phyloP scores from a whole-genome alignment of 2,329 filamentous ascomycete species.

The Hypoxylon sp. region DNA sequence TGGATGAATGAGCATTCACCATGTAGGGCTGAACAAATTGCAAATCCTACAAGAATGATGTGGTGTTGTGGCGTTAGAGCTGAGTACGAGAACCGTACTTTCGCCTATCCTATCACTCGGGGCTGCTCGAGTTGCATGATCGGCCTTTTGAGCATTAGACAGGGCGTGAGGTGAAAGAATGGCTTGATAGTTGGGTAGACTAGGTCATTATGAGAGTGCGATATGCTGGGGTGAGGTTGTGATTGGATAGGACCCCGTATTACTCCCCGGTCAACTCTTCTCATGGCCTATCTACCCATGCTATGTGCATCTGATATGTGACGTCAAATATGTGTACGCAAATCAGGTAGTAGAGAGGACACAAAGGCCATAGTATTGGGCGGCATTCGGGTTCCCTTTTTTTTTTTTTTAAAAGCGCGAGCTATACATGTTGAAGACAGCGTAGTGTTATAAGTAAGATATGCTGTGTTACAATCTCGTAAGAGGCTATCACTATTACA shows the following conservation, averaged over 20 bases:
- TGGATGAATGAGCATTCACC: slow-evolving; percentile 6
- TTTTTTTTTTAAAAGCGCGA: no score
- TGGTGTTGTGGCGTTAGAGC: slow-evolving; percentile 7
- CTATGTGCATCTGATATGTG: slow-evolving; percentile 12
- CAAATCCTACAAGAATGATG: slow-evolving; percentile 18
- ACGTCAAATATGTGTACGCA: not conserved
- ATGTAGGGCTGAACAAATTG: slow-evolving; percentile 18
- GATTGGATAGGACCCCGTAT: slow-evolving; percentile 28
- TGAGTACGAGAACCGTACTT: slow-evolving; percentile 6
- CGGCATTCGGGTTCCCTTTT: not conserved
- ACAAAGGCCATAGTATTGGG: not conserved
- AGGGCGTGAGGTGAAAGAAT: no score
- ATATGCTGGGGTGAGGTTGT: no score
- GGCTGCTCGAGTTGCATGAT: slow-evolving; percentile 7
- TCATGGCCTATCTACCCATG: not conserved
- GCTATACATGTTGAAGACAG: no score
- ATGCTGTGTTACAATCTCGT: slow-evolving; percentile 13
- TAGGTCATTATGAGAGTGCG: not conserved
- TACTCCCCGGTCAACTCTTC: not conserved
- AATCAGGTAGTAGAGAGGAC: not conserved
- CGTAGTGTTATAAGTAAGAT: slow-evolving; percentile 14
- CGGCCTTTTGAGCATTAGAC: no score
- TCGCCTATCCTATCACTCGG: slow-evolving; percentile 13
- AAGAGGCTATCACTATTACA: slow-evolving; percentile 6
- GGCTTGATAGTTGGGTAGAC: no score